A percentile compares a stretch with the other conserved stretches of the same genome.
Conservation (phyloP, 1,284 basidiomycete species). For the Moesziomyces sp. region DNA sequence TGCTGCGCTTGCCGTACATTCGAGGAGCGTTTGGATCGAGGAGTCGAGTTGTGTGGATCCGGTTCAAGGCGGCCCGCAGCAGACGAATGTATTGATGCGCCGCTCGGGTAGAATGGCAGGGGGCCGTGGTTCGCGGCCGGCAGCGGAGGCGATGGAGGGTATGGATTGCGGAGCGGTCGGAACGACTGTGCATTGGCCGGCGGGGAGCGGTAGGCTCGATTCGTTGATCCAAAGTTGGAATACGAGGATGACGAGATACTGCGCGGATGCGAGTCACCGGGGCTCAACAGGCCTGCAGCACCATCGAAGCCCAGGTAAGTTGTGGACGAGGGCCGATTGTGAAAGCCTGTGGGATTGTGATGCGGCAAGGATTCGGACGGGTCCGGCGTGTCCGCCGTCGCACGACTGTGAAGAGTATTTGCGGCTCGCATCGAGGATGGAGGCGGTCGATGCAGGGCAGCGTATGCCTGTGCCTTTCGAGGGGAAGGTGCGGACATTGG, state of each 20-base stretch:
- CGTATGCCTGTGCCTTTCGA: conserved; percentile 14
- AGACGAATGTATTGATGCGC: not conserved
- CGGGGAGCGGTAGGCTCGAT: conserved; percentile 12
- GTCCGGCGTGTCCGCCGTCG: conserved; percentile 8
- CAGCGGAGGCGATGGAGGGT: conserved; percentile 8
- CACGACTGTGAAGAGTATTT: not conserved
- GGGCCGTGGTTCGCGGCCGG: conserved; percentile 4
- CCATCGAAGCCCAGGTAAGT: conserved; percentile 50
- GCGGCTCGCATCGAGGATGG: not conserved
- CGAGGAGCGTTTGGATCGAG: not conserved
- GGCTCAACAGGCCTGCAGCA: conserved; percentile 36
- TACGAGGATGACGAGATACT: conserved; percentile 13
- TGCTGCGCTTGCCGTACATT: not conserved
- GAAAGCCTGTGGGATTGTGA: conserved; percentile 4
- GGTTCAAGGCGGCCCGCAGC: not conserved
- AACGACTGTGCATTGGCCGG: conserved; percentile 18
- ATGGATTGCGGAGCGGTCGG: conserved; percentile 21
- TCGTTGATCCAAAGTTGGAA: not conserved
- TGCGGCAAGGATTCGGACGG: conserved; percentile 2
- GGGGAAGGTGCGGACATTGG: conserved; percentile 22
- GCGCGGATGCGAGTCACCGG: conserved; percentile 29
- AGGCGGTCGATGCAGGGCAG: conserved; percentile 17
- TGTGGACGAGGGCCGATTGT: conserved; percentile 33
- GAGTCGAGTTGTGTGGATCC: not conserved
- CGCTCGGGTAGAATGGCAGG: not conserved